These are phyloP conservation scores for Linnemannia hyalina DNA, from an alignment of 192 early-diverging fungal genomes.

Conservation along the genomic window DNA sequence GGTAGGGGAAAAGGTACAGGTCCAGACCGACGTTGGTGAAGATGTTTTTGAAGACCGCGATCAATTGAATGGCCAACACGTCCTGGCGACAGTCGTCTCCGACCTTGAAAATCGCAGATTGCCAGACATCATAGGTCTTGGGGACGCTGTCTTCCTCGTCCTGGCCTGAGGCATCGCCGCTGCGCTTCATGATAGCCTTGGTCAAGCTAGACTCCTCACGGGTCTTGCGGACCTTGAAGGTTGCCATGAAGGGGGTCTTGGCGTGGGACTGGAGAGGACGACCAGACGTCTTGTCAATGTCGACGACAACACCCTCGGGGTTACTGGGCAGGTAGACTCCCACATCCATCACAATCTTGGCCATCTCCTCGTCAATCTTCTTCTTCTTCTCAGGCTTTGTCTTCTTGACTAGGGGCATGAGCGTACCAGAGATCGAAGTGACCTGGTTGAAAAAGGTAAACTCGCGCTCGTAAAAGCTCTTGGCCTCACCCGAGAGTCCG, in stretches of 20 bases:
- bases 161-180: slow-evolving; percentile 20
- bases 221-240: slow-evolving; percentile 87
- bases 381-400: slow-evolving; percentile 97
- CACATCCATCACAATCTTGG: slow-evolving; percentile 91
- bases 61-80: slow-evolving; percentile 96
- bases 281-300: slow-evolving; percentile 95
- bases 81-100: slow-evolving; percentile 99
- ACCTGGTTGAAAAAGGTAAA: slow-evolving; percentile 96
- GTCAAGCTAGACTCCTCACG: slow-evolving; percentile 68
- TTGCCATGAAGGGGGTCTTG: slow-evolving; percentile 99
- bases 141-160: slow-evolving; percentile 36
- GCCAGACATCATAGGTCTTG: slow-evolving; percentile 70
- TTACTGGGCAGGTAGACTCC: slow-evolving; percentile 98
- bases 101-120: slow-evolving; percentile 98
- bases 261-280: slow-evolving; percentile 96
- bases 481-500: slow-evolving; percentile 86
- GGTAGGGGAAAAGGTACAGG: slow-evolving; percentile 96
- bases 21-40: slow-evolving; percentile 91
- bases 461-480: slow-evolving; percentile 94
- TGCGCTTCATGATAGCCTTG: slow-evolving; percentile 51
- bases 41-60: slow-evolving; percentile 97
- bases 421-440: slow-evolving; percentile 96
- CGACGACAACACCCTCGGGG: slow-evolving; percentile 93
- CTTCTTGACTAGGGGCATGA: slow-evolving; percentile 93
- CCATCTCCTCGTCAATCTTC: slow-evolving; percentile 98